A percentile compares a stretch with the other conserved stretches of the same genome.
phyloP scores from a whole-genome alignment of 2,329 filamentous ascomycete species.

The Didymella keratinophila region DNA sequence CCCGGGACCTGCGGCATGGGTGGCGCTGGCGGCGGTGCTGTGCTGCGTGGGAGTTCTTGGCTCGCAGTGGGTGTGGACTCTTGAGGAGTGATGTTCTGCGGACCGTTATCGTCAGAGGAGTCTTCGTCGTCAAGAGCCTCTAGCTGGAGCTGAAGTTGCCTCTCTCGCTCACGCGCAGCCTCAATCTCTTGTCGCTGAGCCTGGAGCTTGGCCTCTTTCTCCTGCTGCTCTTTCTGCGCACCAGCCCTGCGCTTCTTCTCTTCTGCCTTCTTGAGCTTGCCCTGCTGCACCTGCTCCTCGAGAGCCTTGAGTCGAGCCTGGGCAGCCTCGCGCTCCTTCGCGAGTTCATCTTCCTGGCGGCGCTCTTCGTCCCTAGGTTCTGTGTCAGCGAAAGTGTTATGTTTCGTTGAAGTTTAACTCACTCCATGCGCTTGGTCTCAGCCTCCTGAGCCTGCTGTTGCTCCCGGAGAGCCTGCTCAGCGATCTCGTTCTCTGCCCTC shows the following conservation, averaged over 20 bases:
- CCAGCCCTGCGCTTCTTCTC: conserved; percentile 94
- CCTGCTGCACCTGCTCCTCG: conserved; percentile 91
- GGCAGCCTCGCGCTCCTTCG: conserved; percentile 79
- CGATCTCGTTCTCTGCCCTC: conserved; percentile 64
- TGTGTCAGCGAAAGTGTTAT: conserved; percentile 31
- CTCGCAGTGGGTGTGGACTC: conserved; percentile 67
- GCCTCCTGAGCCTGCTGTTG: conserved; percentile 80
- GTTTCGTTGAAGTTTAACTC: conserved; percentile 56
- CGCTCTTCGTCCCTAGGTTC: conserved; percentile 72
- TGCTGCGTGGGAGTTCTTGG: conserved; percentile 58
- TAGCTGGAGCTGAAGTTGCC: conserved; percentile 86
- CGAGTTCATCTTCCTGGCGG: conserved; percentile 80
- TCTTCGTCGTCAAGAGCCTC: conserved; percentile 76
- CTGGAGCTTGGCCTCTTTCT: conserved; percentile 84
- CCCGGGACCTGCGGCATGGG: conserved; percentile 56
- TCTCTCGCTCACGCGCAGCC: conserved; percentile 85
- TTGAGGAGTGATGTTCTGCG: conserved; percentile 71
- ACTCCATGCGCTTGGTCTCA: conserved; percentile 82
- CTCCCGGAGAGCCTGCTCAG: conserved; percentile 65
- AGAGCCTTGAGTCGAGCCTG: conserved; percentile 85
- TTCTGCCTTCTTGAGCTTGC: conserved; percentile 95
- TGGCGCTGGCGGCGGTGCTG: conserved; percentile 58
- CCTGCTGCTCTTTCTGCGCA: conserved; percentile 82
- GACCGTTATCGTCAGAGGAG: conserved; percentile 77
- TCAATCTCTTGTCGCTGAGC: conserved; percentile 91